Evolutionary conservation across 176 grass and related monocot genomes (phyloP).

Genomic region (Eleusine indica): DNA sequence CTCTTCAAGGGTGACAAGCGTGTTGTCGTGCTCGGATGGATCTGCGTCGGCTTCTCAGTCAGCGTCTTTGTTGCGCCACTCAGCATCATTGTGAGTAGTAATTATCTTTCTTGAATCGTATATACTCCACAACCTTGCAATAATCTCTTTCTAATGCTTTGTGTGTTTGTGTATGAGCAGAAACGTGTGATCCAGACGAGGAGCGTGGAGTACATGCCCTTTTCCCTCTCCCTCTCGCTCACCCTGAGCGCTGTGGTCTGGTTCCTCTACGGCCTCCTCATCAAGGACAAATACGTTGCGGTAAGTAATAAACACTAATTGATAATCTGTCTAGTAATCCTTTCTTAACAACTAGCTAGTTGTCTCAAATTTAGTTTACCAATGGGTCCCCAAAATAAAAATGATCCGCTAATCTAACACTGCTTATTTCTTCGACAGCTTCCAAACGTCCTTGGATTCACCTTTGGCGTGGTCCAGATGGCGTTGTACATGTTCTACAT

Average conservation of each 20-base stretch:
- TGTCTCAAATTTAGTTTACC: neutral
- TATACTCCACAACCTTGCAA: neutral
- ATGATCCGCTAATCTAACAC: neutral
- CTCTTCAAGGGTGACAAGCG: conserved; percentile 39
- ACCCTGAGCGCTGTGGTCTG: conserved; percentile 78
- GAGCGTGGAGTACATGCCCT: conserved; percentile 93
- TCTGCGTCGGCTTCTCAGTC: conserved; percentile 75
- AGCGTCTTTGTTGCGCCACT: conserved; percentile 80
- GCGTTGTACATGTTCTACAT: conserved; percentile 63
- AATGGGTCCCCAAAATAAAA: too few relatives aligned
- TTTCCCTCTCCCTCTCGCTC: conserved; percentile 82
- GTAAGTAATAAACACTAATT: conserved; percentile 32
- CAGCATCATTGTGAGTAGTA: conserved; percentile 71
- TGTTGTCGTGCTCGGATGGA: conserved; percentile 57
- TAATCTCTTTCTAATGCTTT: neutral
- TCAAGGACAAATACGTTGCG: conserved; percentile 76
- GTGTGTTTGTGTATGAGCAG: conserved; percentile 27
- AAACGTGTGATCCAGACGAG: conserved; percentile 68
- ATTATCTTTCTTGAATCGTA: neutral
- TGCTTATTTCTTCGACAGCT: conserved; percentile 40
- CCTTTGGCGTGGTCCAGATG: conserved; percentile 77
- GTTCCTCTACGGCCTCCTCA: conserved; percentile 85
- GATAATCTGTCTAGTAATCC: too few relatives aligned
- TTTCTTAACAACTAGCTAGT: neutral
- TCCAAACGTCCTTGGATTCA: conserved; percentile 72